Evolutionary conservation across 2,329 filamentous ascomycete genomes (phyloP).

Genomic region (Biscogniauxia sp.): DNA sequence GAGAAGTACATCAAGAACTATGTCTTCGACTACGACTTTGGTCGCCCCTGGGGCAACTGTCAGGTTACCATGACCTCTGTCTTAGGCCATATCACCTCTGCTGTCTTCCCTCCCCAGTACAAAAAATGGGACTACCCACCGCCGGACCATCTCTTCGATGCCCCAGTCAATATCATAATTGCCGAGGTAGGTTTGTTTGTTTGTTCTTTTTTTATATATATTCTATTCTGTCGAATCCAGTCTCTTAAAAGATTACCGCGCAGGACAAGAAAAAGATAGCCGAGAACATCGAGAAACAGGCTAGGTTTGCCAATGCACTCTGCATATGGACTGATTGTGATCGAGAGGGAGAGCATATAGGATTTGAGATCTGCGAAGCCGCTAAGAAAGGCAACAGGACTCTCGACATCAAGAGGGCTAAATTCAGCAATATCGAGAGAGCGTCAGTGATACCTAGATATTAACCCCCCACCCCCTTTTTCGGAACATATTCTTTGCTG

Average conservation of each 20-base stretch:
- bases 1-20: conserved; percentile 91
- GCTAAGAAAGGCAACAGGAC: conserved; percentile 70
- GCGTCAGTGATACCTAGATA: conserved; percentile 57
- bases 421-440: conserved; percentile 93
- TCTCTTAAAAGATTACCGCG: conserved; percentile 11
- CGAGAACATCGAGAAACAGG: conserved; percentile 79
- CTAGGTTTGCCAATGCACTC: conserved; percentile 67
- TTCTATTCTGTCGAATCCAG: not conserved
- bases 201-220: too few species aligned
- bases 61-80: conserved; percentile 93
- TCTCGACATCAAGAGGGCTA: conserved; percentile 80
- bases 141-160: conserved; percentile 77
- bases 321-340: conserved; percentile 99
- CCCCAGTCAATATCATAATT: conserved; percentile 68
- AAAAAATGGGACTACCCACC: conserved; percentile 79
- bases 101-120: conserved; percentile 73
- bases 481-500: conserved; percentile 4
- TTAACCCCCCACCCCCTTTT: not conserved
- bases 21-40: conserved; percentile 85
- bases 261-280: conserved; percentile 80
- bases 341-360: conserved; percentile 95
- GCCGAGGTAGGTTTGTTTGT: conserved; percentile 52
- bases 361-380: conserved; percentile 81
- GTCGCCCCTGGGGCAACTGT: conserved; percentile 73
- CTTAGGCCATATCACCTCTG: conserved; percentile 77